Percentiles rank a stretch among this genome's conserved stretches.
Conservation (phyloP, 768 basidiomycete genomes). For the Tulasnella sp. region DNA sequence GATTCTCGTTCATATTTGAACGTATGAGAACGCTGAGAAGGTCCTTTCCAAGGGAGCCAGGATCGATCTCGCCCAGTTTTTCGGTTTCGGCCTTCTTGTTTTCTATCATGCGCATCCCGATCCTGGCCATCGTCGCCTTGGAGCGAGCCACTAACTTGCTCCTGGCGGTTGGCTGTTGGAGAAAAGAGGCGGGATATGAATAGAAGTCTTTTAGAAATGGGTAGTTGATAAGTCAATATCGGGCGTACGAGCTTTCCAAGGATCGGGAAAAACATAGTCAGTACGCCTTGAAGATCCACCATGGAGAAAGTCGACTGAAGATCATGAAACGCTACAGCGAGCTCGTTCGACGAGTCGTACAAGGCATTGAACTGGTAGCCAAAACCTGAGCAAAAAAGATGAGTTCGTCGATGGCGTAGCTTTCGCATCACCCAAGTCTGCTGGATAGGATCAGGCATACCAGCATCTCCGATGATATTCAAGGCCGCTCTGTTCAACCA, state of each 20-base stretch:
- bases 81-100: constrained; percentile 31
- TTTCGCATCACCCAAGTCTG: too few species aligned
- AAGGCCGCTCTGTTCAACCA: too few species aligned
- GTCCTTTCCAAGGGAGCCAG: constrained; percentile 32
- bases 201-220: neutral
- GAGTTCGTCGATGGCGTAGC: too few species aligned
- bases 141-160: neutral
- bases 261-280: neutral
- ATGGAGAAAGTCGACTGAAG: neutral
- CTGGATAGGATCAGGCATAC: too few species aligned
- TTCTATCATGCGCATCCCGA: constrained; percentile 6
- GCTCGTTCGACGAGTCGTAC: neutral
- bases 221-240: neutral
- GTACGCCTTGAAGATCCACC: neutral
- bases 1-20: constrained; percentile 36
- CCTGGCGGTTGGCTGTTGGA: neutral
- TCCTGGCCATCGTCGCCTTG: neutral
- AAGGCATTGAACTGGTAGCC: constrained; percentile 13
- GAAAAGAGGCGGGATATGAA: neutral
- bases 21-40: constrained; percentile 31
- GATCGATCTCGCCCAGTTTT: constrained; percentile 38
- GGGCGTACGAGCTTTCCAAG: neutral
- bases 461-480: too few species aligned
- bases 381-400: neutral
- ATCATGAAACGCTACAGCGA: constrained; percentile 1